phyloP scores from a whole-genome alignment of 2,329 filamentous ascomycete species.

The Clarireedia monteithiana region DNA sequence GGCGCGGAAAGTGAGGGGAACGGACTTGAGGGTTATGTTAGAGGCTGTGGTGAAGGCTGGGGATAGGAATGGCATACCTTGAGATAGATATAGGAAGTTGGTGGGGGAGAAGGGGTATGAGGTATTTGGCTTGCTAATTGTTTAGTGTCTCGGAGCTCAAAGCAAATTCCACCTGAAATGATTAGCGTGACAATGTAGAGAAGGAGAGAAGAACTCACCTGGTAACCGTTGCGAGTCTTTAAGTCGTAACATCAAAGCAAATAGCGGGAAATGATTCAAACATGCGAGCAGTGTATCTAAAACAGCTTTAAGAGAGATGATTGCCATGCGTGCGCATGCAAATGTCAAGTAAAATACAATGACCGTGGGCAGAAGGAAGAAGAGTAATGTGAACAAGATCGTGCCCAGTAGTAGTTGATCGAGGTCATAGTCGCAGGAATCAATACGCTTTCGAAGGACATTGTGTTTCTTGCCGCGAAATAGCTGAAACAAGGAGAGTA shows the following conservation, averaged over 20 bases:
- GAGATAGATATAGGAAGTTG: constrained; percentile 77
- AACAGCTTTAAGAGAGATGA: constrained; percentile 84
- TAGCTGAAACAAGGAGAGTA: constrained; percentile 95
- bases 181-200: constrained; percentile 12
- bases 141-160: constrained; percentile 75
- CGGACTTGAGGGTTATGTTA: constrained; percentile 53
- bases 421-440: constrained; percentile 97
- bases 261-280: constrained; percentile 94
- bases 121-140: constrained; percentile 36
- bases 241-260: constrained; percentile 89
- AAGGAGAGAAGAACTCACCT: constrained; percentile 40
- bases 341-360: constrained; percentile 97
- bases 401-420: constrained; percentile 95
- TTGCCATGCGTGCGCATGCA: constrained; percentile 86
- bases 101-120: constrained; percentile 26
- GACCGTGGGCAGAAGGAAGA: constrained; percentile 90
- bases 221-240: constrained; percentile 89
- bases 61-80: constrained; percentile 47
- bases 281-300: constrained; percentile 90
- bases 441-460: constrained; percentile 91
- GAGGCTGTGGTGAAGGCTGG: not conserved
- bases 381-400: constrained; percentile 90
- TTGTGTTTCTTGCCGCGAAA: constrained; percentile 98
- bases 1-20: constrained; percentile 80
- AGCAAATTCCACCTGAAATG: constrained; percentile 66